Conservation (phyloP, 1,139 yeast species). For the Pichia norvegensis region DNA sequence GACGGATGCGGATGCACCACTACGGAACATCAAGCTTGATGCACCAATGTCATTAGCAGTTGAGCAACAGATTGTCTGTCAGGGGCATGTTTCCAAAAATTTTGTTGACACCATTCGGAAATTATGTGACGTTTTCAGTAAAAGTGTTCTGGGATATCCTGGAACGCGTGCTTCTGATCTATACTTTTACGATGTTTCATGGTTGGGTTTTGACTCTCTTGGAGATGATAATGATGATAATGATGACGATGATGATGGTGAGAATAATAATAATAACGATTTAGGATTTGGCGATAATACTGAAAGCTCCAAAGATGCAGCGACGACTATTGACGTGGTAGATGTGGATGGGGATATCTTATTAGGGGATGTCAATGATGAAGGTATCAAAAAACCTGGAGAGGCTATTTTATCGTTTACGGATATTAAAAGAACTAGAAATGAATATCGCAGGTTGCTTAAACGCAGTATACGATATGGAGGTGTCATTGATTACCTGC, state of each 20-base stretch:
- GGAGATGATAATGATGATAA: slow-evolving; percentile 21
- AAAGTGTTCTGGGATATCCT: slow-evolving; percentile 29
- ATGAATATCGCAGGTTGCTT: slow-evolving; percentile 17
- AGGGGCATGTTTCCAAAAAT: slow-evolving; percentile 48
- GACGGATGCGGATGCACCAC: slow-evolving; percentile 41
- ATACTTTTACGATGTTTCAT: slow-evolving; percentile 60
- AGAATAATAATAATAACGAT: not conserved
- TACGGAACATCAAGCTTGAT: slow-evolving; percentile 27
- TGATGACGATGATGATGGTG: not conserved
- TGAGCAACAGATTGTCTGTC: slow-evolving; percentile 63
- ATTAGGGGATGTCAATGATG: not conserved
- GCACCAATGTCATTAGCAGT: slow-evolving; percentile 35
- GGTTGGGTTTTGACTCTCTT: slow-evolving; percentile 48
- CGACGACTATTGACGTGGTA: not conserved
- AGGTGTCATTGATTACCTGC: slow-evolving; percentile 22
- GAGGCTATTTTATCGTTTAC: slow-evolving; percentile 9
- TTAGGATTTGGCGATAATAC: not conserved
- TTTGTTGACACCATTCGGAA: slow-evolving; percentile 33
- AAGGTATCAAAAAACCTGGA: not conserved
- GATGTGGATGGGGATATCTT: not conserved
- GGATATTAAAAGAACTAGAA: slow-evolving; percentile 14
- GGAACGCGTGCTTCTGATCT: slow-evolving; percentile 42
- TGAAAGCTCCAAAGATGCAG: not conserved
- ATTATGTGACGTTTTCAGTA: slow-evolving; percentile 31
- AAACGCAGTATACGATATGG: slow-evolving; percentile 21